These are phyloP conservation scores for Saccharomyces jurei DNA, from an alignment of 805 yeast genomes.

Conservation along the genomic window DNA sequence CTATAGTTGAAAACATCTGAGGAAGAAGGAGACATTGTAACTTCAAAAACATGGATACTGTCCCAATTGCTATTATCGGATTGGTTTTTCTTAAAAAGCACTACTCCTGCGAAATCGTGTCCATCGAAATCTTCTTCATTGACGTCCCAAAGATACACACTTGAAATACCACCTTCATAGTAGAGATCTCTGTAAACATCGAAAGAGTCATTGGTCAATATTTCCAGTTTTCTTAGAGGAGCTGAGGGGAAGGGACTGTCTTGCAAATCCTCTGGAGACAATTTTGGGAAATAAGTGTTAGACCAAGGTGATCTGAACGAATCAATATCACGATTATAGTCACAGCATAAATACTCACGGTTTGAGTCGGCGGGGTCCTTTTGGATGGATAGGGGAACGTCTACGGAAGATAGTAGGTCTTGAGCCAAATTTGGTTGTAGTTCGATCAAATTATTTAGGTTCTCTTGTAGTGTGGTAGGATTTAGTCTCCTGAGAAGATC, in stretches of 20 bases:
- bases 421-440: constrained; percentile 67
- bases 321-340: constrained; percentile 92
- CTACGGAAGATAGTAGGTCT: constrained; percentile 79
- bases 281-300: constrained; percentile 45
- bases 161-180: constrained; percentile 88
- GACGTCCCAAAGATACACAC: constrained; percentile 89
- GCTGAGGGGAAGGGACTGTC: constrained; percentile 73
- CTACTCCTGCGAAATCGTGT: constrained; percentile 78
- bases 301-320: constrained; percentile 88
- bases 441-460: constrained; percentile 37
- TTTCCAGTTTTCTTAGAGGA: constrained; percentile 63
- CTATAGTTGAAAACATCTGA: constrained; percentile 44
- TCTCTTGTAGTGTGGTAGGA: constrained; percentile 49
- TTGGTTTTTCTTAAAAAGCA: constrained; percentile 59
- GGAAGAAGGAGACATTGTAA: constrained; percentile 33
- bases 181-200: constrained; percentile 89
- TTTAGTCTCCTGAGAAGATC: constrained; percentile 70
- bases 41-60: constrained; percentile 87
- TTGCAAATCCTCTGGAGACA: constrained; percentile 40
- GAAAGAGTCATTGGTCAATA: constrained; percentile 79
- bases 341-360: constrained; percentile 75
- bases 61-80: constrained; percentile 66
- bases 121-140: constrained; percentile 40
- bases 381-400: constrained; percentile 54
- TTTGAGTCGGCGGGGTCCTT: constrained; percentile 31